Percentiles rank a stretch among this genome's conserved stretches.
Conservation (phyloP, 768 basidiomycete genomes). For the Xanthoconium stramineum region DNA sequence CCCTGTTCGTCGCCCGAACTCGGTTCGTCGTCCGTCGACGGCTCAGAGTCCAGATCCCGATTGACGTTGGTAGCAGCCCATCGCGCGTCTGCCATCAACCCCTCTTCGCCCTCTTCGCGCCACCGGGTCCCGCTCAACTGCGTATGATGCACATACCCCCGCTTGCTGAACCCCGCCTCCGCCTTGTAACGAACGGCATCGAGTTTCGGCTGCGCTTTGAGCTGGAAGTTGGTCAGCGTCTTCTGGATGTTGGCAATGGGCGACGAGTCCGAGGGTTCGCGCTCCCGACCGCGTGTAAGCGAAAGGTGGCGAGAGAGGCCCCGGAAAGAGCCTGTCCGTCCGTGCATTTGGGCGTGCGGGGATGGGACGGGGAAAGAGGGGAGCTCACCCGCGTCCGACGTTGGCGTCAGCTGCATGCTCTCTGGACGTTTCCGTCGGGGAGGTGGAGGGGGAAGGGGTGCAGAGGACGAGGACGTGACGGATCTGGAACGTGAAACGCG, state of each 20-base stretch:
- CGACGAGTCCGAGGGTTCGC: conserved; percentile 23
- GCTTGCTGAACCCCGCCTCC: conserved; percentile 60
- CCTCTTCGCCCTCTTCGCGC: conserved; percentile 35
- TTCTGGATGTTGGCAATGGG: conserved; percentile 42
- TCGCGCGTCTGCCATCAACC: conserved; percentile 38
- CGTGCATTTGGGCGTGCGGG: conserved; percentile 11
- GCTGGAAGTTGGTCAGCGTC: conserved; percentile 39
- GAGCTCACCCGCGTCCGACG: conserved; percentile 13
- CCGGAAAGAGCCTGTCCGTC: conserved; percentile 20
- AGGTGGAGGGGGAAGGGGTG: conserved; percentile 38
- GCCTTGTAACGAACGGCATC: conserved; percentile 70
- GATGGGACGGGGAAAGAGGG: conserved; percentile 6
- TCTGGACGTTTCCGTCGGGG: conserved; percentile 56
- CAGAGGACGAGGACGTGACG: conserved; percentile 38
- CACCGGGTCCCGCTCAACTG: conserved; percentile 25
- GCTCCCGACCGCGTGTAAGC: conserved; percentile 26
- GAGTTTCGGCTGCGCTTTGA: conserved; percentile 47
- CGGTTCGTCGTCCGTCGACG: conserved; percentile 27
- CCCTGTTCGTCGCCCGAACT: conserved; percentile 17
- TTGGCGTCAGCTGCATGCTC: conserved; percentile 50
- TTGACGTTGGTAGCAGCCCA: conserved; percentile 28
- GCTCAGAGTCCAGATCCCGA: conserved; percentile 15
- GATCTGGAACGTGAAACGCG: conserved; percentile 55
- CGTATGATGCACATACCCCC: conserved; percentile 52
- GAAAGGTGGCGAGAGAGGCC: conserved; percentile 40